Evolutionary conservation across 768 basidiomycete genomes (phyloP).

Genomic region (Amanita pseudoporphyria): DNA sequence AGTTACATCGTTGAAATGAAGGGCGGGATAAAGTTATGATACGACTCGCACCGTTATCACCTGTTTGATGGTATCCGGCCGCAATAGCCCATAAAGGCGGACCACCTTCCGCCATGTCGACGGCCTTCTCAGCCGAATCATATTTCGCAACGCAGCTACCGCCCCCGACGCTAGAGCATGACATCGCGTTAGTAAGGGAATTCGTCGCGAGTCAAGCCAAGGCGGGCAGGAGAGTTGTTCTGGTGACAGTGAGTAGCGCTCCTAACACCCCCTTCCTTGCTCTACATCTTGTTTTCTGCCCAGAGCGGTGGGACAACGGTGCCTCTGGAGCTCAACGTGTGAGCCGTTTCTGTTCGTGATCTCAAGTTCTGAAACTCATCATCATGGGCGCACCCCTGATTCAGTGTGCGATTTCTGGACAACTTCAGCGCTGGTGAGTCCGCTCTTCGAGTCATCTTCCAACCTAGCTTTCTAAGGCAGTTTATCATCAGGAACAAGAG

Average conservation of each 20-base stretch:
- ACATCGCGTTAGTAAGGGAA: conserved; percentile 49
- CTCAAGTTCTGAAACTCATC: neutral
- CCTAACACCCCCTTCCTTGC: neutral
- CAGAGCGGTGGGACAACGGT: conserved; percentile 99
- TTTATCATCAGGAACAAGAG: conserved; percentile 69
- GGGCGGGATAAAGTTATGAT: no score
- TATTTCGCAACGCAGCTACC: conserved; percentile 87
- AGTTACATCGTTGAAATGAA: no score
- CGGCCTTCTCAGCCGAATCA: conserved; percentile 70
- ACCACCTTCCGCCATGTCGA: no score
- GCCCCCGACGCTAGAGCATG: conserved; percentile 62
- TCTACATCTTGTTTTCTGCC: neutral
- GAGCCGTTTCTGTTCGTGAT: conserved; percentile 28
- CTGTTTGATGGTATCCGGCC: no score
- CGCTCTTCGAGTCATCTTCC: conserved; percentile 1
- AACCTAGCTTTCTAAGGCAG: neutral
- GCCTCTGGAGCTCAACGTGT: conserved; percentile 98
- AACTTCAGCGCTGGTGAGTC: conserved; percentile 92
- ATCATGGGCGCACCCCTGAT: conserved; percentile 7
- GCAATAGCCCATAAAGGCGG: no score
- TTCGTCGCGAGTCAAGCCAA: conserved; percentile 66
- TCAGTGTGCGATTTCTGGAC: conserved; percentile 93
- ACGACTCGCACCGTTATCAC: no score
- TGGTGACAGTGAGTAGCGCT: conserved; percentile 76
- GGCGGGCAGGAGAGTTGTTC: conserved; percentile 67